A percentile compares a stretch with the other conserved stretches of the same genome.
phyloP scores from a whole-genome alignment of 495 filamentous ascomycete species.

The Podospora appendiculata region DNA sequence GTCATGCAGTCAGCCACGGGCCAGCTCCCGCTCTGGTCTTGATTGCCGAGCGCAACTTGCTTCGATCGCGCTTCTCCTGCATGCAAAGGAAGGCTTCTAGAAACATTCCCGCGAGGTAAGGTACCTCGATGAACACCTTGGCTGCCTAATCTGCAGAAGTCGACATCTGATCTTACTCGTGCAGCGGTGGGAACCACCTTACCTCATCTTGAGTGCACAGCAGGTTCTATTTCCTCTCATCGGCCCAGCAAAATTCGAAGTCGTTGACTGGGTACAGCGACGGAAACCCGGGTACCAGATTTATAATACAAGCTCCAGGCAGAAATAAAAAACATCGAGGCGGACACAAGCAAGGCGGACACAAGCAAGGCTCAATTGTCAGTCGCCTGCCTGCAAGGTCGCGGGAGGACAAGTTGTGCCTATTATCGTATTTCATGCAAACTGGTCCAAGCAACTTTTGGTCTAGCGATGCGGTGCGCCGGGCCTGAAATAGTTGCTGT shows the following conservation, averaged over 20 bases:
- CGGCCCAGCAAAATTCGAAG: background rate
- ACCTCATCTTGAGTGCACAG: background rate
- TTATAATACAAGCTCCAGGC: background rate
- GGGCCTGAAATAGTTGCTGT: slow-evolving; percentile 19
- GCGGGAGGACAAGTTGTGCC: slow-evolving; percentile 5
- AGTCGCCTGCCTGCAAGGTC: background rate
- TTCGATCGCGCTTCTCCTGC: slow-evolving; percentile 1
- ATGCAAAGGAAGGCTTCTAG: slow-evolving; percentile 12
- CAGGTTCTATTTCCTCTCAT: background rate
- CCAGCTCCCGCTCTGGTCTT: background rate
- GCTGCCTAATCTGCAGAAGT: background rate
- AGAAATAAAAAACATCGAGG: slow-evolving; percentile 4
- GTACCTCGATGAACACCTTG: background rate
- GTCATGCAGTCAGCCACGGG: background rate
- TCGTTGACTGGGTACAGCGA: background rate
- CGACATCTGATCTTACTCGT: background rate
- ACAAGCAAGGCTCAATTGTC: slow-evolving; percentile 1
- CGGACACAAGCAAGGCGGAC: slow-evolving; percentile 1
- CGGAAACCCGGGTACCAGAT: background rate
- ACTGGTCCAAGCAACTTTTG: background rate
- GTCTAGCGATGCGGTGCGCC: slow-evolving; percentile 7
- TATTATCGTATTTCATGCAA: slow-evolving; percentile 14
- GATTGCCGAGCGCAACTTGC: background rate
- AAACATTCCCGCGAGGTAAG: slow-evolving; percentile 4
- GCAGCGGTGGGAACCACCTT: background rate